phyloP scores from a whole-genome alignment of 805 yeast species.

The Ogataea haglerorum region DNA sequence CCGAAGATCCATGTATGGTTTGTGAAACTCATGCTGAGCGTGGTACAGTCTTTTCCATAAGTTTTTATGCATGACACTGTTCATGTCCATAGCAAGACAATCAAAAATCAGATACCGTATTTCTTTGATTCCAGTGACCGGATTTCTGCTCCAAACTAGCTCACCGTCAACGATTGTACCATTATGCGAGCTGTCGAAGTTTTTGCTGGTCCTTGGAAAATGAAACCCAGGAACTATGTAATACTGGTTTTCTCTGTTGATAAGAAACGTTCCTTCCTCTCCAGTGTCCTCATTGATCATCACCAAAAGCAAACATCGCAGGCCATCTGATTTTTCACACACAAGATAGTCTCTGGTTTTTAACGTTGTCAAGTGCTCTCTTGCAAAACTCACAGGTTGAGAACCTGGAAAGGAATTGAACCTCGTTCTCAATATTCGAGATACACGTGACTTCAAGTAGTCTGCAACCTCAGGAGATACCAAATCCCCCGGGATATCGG shows the following conservation, averaged over 20 bases:
- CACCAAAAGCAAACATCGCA: slow-evolving; percentile 74
- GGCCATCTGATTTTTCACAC: slow-evolving; percentile 94
- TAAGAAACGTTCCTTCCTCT: slow-evolving; percentile 85
- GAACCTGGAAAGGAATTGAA: slow-evolving; percentile 77
- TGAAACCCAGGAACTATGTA: slow-evolving; percentile 78
- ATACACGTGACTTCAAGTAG: slow-evolving; percentile 65
- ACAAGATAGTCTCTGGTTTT: slow-evolving; percentile 78
- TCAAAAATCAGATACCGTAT: slow-evolving; percentile 86
- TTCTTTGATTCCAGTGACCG: slow-evolving; percentile 54
- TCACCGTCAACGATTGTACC: slow-evolving; percentile 95
- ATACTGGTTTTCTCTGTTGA: slow-evolving; percentile 86
- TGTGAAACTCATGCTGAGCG: slow-evolving; percentile 73
- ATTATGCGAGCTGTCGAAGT: slow-evolving; percentile 62
- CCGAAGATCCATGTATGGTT: slow-evolving; percentile 76
- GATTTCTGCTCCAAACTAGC: slow-evolving; percentile 67
- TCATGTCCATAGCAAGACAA: slow-evolving; percentile 80
- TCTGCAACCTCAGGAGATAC: slow-evolving; percentile 71
- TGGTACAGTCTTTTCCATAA: slow-evolving; percentile 84
- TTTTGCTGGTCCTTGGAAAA: slow-evolving; percentile 57
- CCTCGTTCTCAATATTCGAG: slow-evolving; percentile 55
- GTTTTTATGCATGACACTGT: slow-evolving; percentile 62
- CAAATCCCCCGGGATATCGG: slow-evolving; percentile 79
- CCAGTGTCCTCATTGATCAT: slow-evolving; percentile 58
- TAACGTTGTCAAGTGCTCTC: slow-evolving; percentile 67
- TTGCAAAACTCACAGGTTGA: slow-evolving; percentile 89